These are phyloP conservation scores for Aureobasidium subglaciale DNA, from an alignment of 2,329 filamentous ascomycete genomes.

Conservation along the genomic window DNA sequence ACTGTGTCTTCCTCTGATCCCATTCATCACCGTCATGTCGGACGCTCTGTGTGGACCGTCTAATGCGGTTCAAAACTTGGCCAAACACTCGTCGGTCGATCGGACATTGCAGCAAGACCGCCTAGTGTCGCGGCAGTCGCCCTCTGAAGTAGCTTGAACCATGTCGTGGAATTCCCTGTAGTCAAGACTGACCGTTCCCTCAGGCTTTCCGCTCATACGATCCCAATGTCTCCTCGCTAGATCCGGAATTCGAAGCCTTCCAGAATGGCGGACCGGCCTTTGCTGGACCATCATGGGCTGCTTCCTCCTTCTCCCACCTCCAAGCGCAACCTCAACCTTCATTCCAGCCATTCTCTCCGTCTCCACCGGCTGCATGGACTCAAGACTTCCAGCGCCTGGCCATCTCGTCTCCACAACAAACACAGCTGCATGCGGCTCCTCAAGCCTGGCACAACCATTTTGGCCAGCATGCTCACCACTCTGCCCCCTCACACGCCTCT, in stretches of 20 bases:
- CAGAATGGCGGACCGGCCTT: conserved; percentile 44
- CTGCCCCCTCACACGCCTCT: not conserved
- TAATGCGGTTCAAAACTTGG: conserved; percentile 66
- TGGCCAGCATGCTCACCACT: conserved; percentile 31
- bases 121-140: conserved; percentile 46
- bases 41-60: conserved; percentile 68
- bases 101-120: conserved; percentile 68
- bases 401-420: conserved; percentile 38
- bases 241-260: conserved; percentile 64
- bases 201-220: conserved; percentile 58
- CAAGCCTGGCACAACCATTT: conserved; percentile 26
- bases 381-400: conserved; percentile 43
- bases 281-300: conserved; percentile 27
- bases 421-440: conserved; percentile 35
- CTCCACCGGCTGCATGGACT: conserved; percentile 32
- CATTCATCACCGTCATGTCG: conserved; percentile 44
- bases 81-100: conserved; percentile 62
- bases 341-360: conserved; percentile 29
- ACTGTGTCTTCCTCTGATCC: no score
- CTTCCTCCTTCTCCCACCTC: conserved; percentile 28
- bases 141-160: conserved; percentile 43
- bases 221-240: conserved; percentile 48
- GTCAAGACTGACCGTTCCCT: conserved; percentile 4
- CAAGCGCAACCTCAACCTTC: conserved; percentile 19
- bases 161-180: not conserved